Conservation (phyloP, 192 early-diverging fungal genomes). For the Linnemannia exigua region DNA sequence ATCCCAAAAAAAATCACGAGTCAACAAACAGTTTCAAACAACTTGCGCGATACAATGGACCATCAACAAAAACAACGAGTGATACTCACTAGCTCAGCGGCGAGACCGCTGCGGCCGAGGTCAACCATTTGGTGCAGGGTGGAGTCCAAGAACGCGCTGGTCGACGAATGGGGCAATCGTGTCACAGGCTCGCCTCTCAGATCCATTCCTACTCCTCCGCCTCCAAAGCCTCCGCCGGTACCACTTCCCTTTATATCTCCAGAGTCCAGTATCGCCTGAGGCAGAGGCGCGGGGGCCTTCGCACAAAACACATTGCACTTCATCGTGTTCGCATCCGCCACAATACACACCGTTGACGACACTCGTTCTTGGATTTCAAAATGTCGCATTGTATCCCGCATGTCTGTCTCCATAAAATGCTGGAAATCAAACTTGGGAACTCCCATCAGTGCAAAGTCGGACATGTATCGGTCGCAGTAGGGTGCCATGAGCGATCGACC, state of each 20-base stretch:
- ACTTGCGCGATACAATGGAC: not conserved
- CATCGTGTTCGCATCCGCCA: conserved; percentile 62
- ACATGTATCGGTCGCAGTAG: conserved; percentile 65
- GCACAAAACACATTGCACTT: conserved; percentile 46
- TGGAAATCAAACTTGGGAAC: conserved; percentile 63
- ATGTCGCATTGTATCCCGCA: conserved; percentile 57
- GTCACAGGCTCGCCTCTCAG: conserved; percentile 33
- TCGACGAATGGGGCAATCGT: conserved; percentile 14
- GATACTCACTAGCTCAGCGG: conserved; percentile 61
- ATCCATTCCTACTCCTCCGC: conserved; percentile 13
- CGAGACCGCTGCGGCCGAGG: conserved; percentile 37
- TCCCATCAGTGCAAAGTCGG: conserved; percentile 72
- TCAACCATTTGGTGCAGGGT: conserved; percentile 43
- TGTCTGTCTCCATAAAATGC: conserved; percentile 59
- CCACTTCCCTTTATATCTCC: conserved; percentile 16
- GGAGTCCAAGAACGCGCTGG: conserved; percentile 37
- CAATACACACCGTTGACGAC: conserved; percentile 53
- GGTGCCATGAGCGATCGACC: conserved; percentile 71
- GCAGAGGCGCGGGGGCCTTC: conserved; percentile 20
- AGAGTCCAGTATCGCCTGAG: conserved; percentile 18
- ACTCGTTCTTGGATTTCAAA: conserved; percentile 46
- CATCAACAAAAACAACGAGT: not conserved
- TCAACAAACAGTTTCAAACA: not conserved
- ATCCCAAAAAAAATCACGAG: too few species aligned
- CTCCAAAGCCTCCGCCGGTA: not conserved